Percentiles rank a stretch among this genome's conserved stretches.
These are phyloP conservation scores for Thermothelomyces thermophilus DNA, from an alignment of 2,329 filamentous ascomycete genomes.

Conservation along the genomic window DNA sequence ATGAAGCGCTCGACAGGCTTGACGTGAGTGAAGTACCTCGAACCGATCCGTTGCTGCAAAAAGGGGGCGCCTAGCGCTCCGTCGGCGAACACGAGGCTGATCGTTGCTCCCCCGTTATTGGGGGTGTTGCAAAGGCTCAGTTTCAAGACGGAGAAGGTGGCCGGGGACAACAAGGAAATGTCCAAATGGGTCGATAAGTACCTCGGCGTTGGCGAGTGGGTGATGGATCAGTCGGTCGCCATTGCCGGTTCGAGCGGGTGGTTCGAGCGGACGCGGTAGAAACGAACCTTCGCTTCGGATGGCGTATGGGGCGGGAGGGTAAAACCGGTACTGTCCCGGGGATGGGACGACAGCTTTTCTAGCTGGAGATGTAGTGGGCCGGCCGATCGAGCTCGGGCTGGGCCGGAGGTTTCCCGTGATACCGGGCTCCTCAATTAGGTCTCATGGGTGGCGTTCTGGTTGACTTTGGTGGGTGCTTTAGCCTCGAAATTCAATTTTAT, in stretches of 20 bases:
- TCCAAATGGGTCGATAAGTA: slow-evolving; percentile 90
- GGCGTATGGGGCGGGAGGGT: background rate
- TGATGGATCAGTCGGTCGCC: slow-evolving; percentile 95
- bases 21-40: slow-evolving; percentile 64
- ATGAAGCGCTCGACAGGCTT: slow-evolving; percentile 96
- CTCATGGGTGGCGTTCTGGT: slow-evolving; percentile 15
- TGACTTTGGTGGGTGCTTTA: slow-evolving; percentile 8
- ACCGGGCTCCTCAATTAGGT: background rate
- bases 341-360: slow-evolving; percentile 1
- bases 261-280: slow-evolving; percentile 82
- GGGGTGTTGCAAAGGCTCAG: slow-evolving; percentile 56
- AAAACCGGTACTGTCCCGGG: background rate
- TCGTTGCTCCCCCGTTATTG: slow-evolving; percentile 29
- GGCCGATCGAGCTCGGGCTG: background rate
- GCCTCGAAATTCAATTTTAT: slow-evolving; percentile 2
- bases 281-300: background rate
- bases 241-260: slow-evolving; percentile 81
- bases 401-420: background rate
- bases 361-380: slow-evolving; percentile 3
- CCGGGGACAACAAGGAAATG: slow-evolving; percentile 71
- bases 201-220: slow-evolving; percentile 90
- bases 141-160: slow-evolving; percentile 78
- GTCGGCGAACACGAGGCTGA: slow-evolving; percentile 34
- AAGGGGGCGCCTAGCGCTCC: background rate
- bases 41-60: background rate